phyloP scores from a whole-genome alignment of 2,329 filamentous ascomycete genomes.

The Chrysoporthe deuterocubensis region DNA sequence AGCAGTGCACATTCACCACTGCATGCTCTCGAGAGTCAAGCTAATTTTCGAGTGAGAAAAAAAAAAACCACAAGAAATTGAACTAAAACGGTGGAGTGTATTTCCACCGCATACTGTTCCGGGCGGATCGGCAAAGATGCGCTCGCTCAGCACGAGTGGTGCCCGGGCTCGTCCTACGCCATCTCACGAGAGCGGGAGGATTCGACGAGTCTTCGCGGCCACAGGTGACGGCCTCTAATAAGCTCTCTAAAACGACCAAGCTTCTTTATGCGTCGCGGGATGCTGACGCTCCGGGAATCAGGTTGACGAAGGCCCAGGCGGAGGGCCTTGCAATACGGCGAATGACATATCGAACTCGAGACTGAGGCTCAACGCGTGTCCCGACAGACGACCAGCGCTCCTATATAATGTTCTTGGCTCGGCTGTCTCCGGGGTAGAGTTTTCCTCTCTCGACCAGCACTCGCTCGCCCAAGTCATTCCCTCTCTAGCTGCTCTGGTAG shows the following conservation, averaged over 20 bases:
- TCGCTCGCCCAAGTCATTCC: background rate
- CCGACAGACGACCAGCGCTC: background rate
- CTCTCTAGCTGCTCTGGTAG: slow-evolving; percentile 4
- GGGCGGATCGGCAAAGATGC: background rate
- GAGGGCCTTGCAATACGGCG: background rate
- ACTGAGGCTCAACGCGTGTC: background rate
- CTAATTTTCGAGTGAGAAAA: too few species aligned
- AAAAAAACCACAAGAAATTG: too few species aligned
- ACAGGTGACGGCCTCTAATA: background rate
- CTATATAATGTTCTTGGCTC: slow-evolving; percentile 7
- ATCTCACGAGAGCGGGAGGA: background rate
- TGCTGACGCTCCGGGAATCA: background rate
- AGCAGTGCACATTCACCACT: too few species aligned
- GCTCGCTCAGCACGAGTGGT: background rate
- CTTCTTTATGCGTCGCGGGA: background rate
- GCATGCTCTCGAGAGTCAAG: too few species aligned
- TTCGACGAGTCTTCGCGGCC: background rate
- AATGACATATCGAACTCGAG: background rate
- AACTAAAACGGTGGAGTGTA: too few species aligned
- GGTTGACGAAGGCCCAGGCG: background rate
- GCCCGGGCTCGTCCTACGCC: background rate
- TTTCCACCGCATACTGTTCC: background rate
- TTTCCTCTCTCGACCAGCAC: slow-evolving; percentile 1
- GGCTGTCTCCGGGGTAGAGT: background rate
- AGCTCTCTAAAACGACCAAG: slow-evolving; percentile 5